Percentiles rank a stretch among this genome's conserved stretches.
These are phyloP conservation scores for Parmales sp. DNA, from an alignment of 108 stramenopile genomes.

Conservation along the genomic window DNA sequence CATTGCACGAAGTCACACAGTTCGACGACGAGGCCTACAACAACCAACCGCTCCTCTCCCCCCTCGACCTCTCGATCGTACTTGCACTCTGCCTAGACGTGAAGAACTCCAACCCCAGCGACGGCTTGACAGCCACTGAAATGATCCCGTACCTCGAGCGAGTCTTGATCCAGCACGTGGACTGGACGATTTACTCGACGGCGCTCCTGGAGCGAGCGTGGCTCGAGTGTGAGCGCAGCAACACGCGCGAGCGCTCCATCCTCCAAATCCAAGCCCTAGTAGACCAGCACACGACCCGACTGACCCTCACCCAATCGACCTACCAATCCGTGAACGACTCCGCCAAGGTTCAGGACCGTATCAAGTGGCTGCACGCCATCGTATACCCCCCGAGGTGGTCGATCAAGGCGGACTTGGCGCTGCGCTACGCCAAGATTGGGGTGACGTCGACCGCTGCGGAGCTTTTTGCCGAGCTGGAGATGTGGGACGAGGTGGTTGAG, in stretches of 20 bases:
- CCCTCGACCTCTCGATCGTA: constrained; percentile 76
- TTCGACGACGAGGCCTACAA: constrained; percentile 59
- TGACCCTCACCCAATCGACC: constrained; percentile 51
- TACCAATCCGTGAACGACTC: constrained; percentile 64
- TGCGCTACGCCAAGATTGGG: constrained; percentile 76
- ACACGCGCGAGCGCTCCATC: constrained; percentile 69
- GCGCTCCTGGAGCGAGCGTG: constrained; percentile 83
- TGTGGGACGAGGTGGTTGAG: constrained; percentile 96
- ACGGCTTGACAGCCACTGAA: constrained; percentile 88
- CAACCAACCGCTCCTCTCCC: constrained; percentile 35
- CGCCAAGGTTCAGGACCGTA: constrained; percentile 73
- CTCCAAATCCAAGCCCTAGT: constrained; percentile 93
- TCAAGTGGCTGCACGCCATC: constrained; percentile 69
- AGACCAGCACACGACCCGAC: constrained; percentile 81
- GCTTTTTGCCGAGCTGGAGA: constrained; percentile 80
- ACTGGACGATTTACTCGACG: constrained; percentile 92
- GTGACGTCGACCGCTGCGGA: constrained; percentile 84
- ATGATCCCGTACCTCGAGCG: constrained; percentile 86
- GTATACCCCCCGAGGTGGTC: constrained; percentile 89
- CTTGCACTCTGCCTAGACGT: constrained; percentile 91
- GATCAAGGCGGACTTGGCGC: constrained; percentile 80
- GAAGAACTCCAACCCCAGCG: constrained; percentile 80
- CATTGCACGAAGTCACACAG: constrained; percentile 69
- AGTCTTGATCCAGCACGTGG: constrained; percentile 56
- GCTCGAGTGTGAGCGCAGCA: constrained; percentile 78